Conservation (phyloP, 306 rosid genomes). For the Inga leiocalycina region DNA sequence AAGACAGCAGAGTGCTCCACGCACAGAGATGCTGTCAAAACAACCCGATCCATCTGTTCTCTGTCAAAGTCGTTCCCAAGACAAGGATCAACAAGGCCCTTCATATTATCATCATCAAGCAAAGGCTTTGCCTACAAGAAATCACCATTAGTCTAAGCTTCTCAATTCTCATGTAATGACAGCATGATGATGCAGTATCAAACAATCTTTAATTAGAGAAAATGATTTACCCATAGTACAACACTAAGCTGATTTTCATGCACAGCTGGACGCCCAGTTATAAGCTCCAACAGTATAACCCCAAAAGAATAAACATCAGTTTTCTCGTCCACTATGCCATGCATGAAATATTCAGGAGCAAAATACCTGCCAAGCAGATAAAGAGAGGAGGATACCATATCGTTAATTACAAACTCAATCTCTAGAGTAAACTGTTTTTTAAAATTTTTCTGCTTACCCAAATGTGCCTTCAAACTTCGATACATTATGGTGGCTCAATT, state of each 20-base stretch:
- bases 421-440: neutral
- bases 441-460: slow-evolving; percentile 55
- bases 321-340: slow-evolving; percentile 94
- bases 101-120: slow-evolving; percentile 45
- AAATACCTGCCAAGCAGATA: slow-evolving; percentile 66
- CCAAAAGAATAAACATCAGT: slow-evolving; percentile 89
- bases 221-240: slow-evolving; percentile 65
- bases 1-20: slow-evolving; percentile 69
- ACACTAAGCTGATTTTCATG: slow-evolving; percentile 62
- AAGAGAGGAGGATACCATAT: slow-evolving; percentile 9
- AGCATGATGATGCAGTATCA: neutral
- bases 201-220: neutral
- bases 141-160: neutral
- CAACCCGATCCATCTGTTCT: slow-evolving; percentile 53
- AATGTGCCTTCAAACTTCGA: slow-evolving; percentile 91
- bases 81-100: slow-evolving; percentile 74
- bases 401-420: neutral
- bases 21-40: slow-evolving; percentile 76
- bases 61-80: slow-evolving; percentile 54
- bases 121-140: slow-evolving; percentile 72
- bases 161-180: slow-evolving; percentile 1
- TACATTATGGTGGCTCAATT: slow-evolving; percentile 79
- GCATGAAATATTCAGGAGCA: slow-evolving; percentile 96
- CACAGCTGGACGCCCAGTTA: slow-evolving; percentile 83
- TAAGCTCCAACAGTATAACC: slow-evolving; percentile 85